Evolutionary conservation across 108 stramenopile species (phyloP).

Genomic region (Pelagomonas calceolata): DNA sequence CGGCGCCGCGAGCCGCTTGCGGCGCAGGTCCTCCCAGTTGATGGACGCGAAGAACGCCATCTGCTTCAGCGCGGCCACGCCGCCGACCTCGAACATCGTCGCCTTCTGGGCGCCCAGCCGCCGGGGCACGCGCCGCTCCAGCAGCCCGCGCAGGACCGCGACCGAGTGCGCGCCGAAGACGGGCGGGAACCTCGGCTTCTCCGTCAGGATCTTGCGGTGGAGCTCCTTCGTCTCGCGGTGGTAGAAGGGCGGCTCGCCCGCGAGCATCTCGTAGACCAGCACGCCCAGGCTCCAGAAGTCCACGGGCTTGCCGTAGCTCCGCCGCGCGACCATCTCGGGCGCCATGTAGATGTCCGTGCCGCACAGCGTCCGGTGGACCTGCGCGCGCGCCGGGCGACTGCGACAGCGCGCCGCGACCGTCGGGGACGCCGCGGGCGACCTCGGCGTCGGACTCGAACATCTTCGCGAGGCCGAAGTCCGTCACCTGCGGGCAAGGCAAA

Average conservation of each 20-base stretch:
- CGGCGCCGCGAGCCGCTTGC: conserved; percentile 8
- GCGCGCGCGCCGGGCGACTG: background rate
- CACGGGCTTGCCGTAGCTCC: conserved; percentile 90
- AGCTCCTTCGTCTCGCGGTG: conserved; percentile 73
- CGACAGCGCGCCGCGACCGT: background rate
- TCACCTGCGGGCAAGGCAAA: too few species aligned
- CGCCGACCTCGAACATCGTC: conserved; percentile 96
- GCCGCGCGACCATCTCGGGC: conserved; percentile 82
- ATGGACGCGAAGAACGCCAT: conserved; percentile 63
- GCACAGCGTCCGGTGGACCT: conserved; percentile 36
- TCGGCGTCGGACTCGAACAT: conserved; percentile 21
- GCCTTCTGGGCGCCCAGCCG: conserved; percentile 73
- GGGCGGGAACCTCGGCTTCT: conserved; percentile 79
- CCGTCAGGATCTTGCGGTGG: conserved; percentile 84
- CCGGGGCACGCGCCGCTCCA: conserved; percentile 73
- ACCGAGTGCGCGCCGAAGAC: conserved; percentile 62
- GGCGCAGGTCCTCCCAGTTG: conserved; percentile 75
- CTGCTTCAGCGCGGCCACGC: conserved; percentile 78
- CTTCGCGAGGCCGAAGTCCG: conserved; percentile 95
- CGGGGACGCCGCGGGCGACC: background rate
- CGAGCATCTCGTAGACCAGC: conserved; percentile 86
- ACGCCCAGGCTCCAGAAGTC: conserved; percentile 96
- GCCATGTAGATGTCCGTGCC: conserved; percentile 75
- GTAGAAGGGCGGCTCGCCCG: conserved; percentile 82
- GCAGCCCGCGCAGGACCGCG: conserved; percentile 73